Evolutionary conservation across 345 rosid genomes (phyloP).

Genomic region (Physaria fendleri): DNA sequence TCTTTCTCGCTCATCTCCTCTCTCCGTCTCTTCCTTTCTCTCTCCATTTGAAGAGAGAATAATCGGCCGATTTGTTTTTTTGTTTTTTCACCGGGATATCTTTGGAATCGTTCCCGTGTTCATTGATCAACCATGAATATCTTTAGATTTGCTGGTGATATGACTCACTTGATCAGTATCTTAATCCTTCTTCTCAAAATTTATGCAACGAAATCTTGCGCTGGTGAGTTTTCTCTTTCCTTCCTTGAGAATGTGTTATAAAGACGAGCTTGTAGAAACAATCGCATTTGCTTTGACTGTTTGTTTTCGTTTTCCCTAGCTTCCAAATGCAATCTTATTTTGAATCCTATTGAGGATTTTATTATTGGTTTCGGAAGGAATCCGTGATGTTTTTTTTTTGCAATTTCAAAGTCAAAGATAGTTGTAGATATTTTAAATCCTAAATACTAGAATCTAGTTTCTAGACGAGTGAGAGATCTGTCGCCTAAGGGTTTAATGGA

Average conservation of each 20-base stretch:
- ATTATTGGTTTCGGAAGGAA: not conserved
- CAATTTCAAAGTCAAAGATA: slow-evolving; percentile 7
- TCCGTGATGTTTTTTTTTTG: not conserved
- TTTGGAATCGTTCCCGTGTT: not conserved
- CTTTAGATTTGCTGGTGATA: slow-evolving; percentile 90
- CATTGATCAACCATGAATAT: slow-evolving; percentile 68
- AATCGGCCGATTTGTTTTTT: not conserved
- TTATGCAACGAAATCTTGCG: slow-evolving; percentile 89
- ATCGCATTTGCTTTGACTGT: slow-evolving; percentile 18
- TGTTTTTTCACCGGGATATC: not conserved
- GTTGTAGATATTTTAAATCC: not conserved
- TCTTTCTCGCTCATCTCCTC: too few species aligned
- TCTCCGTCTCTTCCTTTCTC: too few species aligned
- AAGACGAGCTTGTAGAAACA: slow-evolving; percentile 20
- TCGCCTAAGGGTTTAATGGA: not conserved
- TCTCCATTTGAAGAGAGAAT: slow-evolving; percentile 19
- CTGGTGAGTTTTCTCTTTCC: slow-evolving; percentile 40
- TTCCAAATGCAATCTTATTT: slow-evolving; percentile 4
- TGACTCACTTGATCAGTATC: slow-evolving; percentile 86
- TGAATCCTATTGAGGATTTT: too few species aligned
- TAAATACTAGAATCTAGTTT: not conserved
- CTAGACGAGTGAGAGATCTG: not conserved
- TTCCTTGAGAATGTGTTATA: slow-evolving; percentile 4
- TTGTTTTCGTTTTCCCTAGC: not conserved
- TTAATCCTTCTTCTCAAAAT: slow-evolving; percentile 94